Percentiles rank a stretch among this genome's conserved stretches.
phyloP scores from a whole-genome alignment of 1,284 basidiomycete species.

The Cryptococcus sp. region DNA sequence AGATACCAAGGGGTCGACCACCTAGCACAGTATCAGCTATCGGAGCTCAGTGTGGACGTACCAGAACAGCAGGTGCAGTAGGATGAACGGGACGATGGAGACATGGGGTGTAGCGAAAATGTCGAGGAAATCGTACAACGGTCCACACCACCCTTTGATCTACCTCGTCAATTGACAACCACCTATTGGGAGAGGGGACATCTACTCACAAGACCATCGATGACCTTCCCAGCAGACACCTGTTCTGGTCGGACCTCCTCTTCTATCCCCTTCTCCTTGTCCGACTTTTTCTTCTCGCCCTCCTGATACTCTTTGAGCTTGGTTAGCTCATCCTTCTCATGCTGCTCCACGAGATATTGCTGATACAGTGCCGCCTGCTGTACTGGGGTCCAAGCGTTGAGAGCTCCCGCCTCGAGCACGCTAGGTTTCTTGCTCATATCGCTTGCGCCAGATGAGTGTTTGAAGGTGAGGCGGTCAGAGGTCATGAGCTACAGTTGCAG shows the following conservation, averaged over 20 bases:
- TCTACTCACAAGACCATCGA: conserved; percentile 23
- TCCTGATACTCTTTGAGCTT: conserved; percentile 9
- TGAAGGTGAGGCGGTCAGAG: no score
- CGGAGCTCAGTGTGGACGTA: conserved; percentile 6
- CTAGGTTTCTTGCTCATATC: neutral
- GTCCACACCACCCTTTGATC: conserved; percentile 24
- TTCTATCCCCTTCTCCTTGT: conserved; percentile 11
- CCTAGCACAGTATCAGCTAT: conserved; percentile 10
- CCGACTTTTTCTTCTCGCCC: conserved; percentile 13
- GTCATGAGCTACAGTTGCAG: no score
- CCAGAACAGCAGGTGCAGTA: conserved; percentile 25
- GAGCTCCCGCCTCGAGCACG: conserved; percentile 10
- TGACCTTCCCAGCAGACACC: conserved; percentile 11
- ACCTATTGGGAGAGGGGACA: neutral
- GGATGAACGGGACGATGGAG: conserved; percentile 14
- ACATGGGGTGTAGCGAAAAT: conserved; percentile 24
- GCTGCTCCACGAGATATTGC: conserved; percentile 10
- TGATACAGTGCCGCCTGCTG: conserved; percentile 18
- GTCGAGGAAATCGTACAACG: conserved; percentile 23
- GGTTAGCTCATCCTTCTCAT: conserved; percentile 6
- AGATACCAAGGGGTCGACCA: conserved; percentile 26
- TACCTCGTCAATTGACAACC: conserved; percentile 1
- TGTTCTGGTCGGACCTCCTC: conserved; percentile 13
- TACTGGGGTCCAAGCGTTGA: conserved; percentile 16
- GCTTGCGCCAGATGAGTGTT: neutral